phyloP scores from a whole-genome alignment of 352 stramenopile genomes.

The Phytopythium mirpurense region DNA sequence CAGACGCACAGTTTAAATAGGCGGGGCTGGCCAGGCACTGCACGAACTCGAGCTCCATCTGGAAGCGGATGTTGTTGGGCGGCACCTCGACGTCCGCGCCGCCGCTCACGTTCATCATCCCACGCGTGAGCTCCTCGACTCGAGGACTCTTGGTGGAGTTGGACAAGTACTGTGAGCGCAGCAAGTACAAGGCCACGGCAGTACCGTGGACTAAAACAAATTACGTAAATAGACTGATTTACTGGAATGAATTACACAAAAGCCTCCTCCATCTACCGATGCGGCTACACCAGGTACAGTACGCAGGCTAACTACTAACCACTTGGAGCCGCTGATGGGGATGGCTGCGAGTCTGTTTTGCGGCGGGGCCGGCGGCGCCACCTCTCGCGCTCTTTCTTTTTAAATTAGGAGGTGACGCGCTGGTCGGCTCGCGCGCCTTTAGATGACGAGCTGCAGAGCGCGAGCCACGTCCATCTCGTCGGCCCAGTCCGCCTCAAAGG shows the following conservation, averaged over 20 bases:
- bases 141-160: neutral
- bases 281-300: no score
- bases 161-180: neutral
- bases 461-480: constrained; percentile 16
- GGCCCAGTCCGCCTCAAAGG: constrained; percentile 79
- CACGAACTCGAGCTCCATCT: constrained; percentile 92
- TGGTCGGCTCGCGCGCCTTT: no score
- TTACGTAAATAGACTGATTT: neutral
- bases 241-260: neutral
- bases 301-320: no score
- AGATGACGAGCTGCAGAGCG: neutral
- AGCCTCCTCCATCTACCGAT: no score
- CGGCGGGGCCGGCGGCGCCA: no score
- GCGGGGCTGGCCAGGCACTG: constrained; percentile 86
- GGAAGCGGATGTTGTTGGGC: constrained; percentile 89
- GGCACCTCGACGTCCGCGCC: constrained; percentile 47
- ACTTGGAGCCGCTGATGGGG: no score
- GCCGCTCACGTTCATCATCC: no score
- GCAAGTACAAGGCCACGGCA: neutral
- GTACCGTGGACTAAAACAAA: no score
- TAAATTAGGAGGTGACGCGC: no score
- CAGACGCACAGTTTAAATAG: constrained; percentile 82
- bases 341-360: no score
- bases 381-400: no score
- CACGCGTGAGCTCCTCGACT: no score